Evolutionary conservation across 768 basidiomycete species (phyloP).

Genomic region (Lentinus brumalis): DNA sequence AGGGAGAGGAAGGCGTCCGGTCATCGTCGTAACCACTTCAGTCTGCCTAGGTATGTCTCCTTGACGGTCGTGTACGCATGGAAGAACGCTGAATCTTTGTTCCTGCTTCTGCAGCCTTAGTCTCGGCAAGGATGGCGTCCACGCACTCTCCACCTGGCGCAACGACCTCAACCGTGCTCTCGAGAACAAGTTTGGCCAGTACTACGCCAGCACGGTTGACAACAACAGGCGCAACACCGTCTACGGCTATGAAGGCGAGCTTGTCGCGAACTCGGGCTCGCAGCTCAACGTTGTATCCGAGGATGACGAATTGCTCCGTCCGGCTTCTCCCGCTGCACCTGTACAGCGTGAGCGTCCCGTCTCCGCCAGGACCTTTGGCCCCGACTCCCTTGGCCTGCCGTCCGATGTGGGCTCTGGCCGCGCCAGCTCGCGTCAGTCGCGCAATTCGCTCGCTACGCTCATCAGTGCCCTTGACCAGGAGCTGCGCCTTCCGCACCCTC

Average conservation of each 20-base stretch:
- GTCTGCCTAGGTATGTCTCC: slow-evolving; percentile 58
- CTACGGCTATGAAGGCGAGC: slow-evolving; percentile 25
- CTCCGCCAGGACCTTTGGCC: slow-evolving; percentile 18
- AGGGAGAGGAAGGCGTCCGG: slow-evolving; percentile 46
- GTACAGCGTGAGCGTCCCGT: slow-evolving; percentile 6
- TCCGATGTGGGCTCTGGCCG: slow-evolving; percentile 52
- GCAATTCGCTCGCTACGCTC: slow-evolving; percentile 50
- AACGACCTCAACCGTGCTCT: slow-evolving; percentile 55
- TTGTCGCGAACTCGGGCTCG: slow-evolving; percentile 18
- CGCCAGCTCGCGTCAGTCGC: slow-evolving; percentile 56
- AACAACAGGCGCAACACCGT: slow-evolving; percentile 51
- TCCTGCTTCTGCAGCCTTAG: slow-evolving; percentile 46
- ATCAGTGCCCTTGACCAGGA: slow-evolving; percentile 36
- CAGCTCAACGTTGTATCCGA: slow-evolving; percentile 43
- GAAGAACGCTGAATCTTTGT: not conserved
- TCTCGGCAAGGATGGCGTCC: slow-evolving; percentile 60
- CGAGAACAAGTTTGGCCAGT: slow-evolving; percentile 45
- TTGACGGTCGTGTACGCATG: not conserved
- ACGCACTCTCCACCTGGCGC: slow-evolving; percentile 52
- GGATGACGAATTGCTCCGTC: slow-evolving; percentile 37
- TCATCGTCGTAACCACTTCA: slow-evolving; percentile 65
- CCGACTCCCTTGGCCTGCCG: slow-evolving; percentile 47
- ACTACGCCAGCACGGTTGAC: slow-evolving; percentile 37
- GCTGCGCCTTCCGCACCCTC: slow-evolving; percentile 31
- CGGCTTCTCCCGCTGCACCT: slow-evolving; percentile 15